Base-by-base conservation (phyloP, 768 basidiomycete genomes). In the Lentinula edodes region DNA sequence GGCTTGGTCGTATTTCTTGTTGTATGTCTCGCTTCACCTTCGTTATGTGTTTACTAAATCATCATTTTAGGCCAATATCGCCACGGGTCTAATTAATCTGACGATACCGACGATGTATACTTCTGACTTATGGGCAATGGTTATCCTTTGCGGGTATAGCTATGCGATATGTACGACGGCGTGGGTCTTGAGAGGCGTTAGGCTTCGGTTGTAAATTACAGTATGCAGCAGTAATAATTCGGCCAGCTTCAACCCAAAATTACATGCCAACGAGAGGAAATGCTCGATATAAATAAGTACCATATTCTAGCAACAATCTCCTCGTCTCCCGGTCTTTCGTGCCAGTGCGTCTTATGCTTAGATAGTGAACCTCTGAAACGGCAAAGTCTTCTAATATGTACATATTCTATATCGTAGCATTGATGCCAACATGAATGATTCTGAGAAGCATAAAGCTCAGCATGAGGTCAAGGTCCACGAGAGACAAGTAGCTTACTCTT, bases 41-140 rank as follows among this genome's bases (percentile, higher is more conserved):
- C 45, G 6, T 18, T 16, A 9, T n/a, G 5, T 5, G 23, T 39
- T 16, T 45, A 52, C 13, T 13, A 35, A 12, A 13, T n/a, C 5
- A 28, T 9, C 9, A 41, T 32, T 62, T 16, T 64, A 96, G 94
- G 92, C 95, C 0, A 98, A 98, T 70, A 74, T 96, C 0, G 71
- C 83, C 36, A 99, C 96, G 0, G 96, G 96, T 0, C 65, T 91
- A 12, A 77, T 95, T 64, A 99, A 98, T 70, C 66, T 98, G 39
- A 78, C 83, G 0, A 79, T 95, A 62, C 73, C 75, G 64, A 98
- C 94, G 8, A 94, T 98, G 86, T 92, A 95, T 67, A 79, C 80
- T 28, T 74, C 80, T 1, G 76, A 87, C 60, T 50, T 62, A 39
- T 66, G 73, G 39, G 87, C 91, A 6, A 79, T 95, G 78, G 60